Evolutionary conservation across 75 land plant species (phyloP), one percentile per base, ranked within the genome.

Genomic region (Selaginella moellendorffii): DNA sequence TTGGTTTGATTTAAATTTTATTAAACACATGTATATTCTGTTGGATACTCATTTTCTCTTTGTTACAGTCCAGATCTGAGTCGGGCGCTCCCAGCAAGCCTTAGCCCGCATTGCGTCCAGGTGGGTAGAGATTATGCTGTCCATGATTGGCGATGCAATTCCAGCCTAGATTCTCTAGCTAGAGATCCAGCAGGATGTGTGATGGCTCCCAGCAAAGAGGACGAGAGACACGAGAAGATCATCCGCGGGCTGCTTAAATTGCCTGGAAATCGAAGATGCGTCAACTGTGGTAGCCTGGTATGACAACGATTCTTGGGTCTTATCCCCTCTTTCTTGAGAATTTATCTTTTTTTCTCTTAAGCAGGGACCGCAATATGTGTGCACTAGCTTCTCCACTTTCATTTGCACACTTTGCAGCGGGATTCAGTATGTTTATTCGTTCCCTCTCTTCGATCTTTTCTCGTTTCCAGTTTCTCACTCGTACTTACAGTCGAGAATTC

Each of bases 351-450:
- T n/a, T n/a, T n/a, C n/a, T n/a, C n/a, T 36, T 36, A 36, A 27
- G 28, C 82, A 93, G 98, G 98, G 98, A 12, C 85, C 98, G 9
- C 98, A 93, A 63, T 93, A 93, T 70, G 90, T 93, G 8, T 93
- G 98, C 80, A 81, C 83, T 58, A 93, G 81, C 72, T 93, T 93
- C 73, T 83, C 82, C 73, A 93, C 81, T 42, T 93, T 93, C 80
- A 81, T 93, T 28, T 93, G 98, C 77, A 88, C 88, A 31, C 78
- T 71, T 42, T 93, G 98, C 70, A 93, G 98, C 68, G 98, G 98
- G 64, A 82, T 85, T 25, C 98, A 93, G 98, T 93, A 77, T 88
- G 96, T 79, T 1, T 14, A 36, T 14, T 5, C 46, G 14, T 14
- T 5, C 46, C 5, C 46, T 5, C 46, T 5, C 46, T 14, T 36